A percentile compares a stretch with the other conserved stretches of the same genome.
phyloP scores from a whole-genome alignment of 2,329 filamentous ascomycete species.

The Neopestalotiopsis rosae region DNA sequence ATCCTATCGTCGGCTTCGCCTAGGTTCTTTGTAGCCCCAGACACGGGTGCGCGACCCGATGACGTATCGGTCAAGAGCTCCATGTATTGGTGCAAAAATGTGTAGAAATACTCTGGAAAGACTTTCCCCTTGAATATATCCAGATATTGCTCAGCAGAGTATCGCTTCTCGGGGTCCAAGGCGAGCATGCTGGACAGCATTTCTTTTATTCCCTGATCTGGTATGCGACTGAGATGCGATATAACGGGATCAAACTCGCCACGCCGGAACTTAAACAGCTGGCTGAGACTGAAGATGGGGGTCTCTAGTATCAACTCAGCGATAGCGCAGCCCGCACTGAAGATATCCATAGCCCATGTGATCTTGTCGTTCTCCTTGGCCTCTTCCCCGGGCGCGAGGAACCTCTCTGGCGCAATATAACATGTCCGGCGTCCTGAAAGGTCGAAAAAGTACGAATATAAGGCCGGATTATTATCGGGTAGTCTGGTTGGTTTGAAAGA shows the following conservation, averaged over 20 bases:
- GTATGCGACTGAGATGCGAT: constrained; percentile 82
- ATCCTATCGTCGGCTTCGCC: constrained; percentile 93
- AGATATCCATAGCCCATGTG: constrained; percentile 97
- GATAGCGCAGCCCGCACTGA: constrained; percentile 95
- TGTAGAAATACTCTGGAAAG: constrained; percentile 97
- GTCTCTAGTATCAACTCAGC: constrained; percentile 94
- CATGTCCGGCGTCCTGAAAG: constrained; percentile 90
- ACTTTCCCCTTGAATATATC: constrained; percentile 91
- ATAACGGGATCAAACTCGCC: constrained; percentile 90
- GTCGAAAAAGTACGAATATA: constrained; percentile 98
- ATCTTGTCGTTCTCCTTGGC: constrained; percentile 64
- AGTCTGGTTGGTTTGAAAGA: constrained; percentile 93
- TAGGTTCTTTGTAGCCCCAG: constrained; percentile 72
- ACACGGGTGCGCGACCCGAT: constrained; percentile 75
- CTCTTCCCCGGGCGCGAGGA: constrained; percentile 73
- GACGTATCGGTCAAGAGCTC: constrained; percentile 90
- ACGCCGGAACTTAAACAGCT: constrained; percentile 91
- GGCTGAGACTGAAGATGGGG: constrained; percentile 96
- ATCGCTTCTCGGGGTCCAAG: constrained; percentile 87
- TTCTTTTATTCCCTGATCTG: constrained; percentile 84
- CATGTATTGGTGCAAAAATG: constrained; percentile 97
- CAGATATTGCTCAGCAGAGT: constrained; percentile 92
- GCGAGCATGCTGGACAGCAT: constrained; percentile 97
- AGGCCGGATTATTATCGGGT: constrained; percentile 94
- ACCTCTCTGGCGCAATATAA: constrained; percentile 93